A percentile compares a stretch with the other conserved stretches of the same genome.
Conservation (phyloP, 2,329 filamentous ascomycete genomes). For the Aureobasidium mangrovei region DNA sequence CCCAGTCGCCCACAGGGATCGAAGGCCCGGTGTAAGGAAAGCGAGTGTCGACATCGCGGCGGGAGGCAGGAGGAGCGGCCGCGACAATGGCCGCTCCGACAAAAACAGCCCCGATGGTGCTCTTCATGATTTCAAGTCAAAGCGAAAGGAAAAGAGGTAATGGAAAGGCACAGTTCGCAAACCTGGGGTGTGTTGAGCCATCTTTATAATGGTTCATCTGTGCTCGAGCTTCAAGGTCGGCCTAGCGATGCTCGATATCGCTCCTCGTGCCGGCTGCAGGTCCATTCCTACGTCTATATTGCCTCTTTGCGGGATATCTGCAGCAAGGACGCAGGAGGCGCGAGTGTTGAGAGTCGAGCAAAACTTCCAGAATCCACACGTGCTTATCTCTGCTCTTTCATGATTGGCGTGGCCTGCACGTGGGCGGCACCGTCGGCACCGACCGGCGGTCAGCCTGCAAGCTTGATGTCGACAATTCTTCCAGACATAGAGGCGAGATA, state of each 20-base stretch:
- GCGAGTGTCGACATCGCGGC: constrained; percentile 31
- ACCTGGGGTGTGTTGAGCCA: neutral
- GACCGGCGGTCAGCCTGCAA: neutral
- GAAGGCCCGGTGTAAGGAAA: constrained; percentile 43
- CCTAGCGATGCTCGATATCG: too few relatives aligned
- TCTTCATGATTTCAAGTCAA: constrained; percentile 8
- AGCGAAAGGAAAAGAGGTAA: neutral
- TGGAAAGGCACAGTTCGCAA: neutral
- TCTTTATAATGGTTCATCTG: neutral
- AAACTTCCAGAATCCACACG: neutral
- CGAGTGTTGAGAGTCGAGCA: neutral
- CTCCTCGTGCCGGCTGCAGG: too few relatives aligned
- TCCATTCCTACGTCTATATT: neutral
- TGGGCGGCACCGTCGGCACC: constrained; percentile 9
- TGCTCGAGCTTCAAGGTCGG: too few relatives aligned
- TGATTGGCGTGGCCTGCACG: constrained; percentile 3
- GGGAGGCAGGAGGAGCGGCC: constrained; percentile 1
- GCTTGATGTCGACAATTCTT: neutral
- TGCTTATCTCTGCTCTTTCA: constrained; percentile 1
- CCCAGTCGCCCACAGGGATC: constrained; percentile 44
- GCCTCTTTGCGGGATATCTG: neutral
- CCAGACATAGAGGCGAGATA: neutral
- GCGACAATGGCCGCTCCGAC: constrained; percentile 4
- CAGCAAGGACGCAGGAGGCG: constrained; percentile 2
- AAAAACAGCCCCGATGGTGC: constrained; percentile 2